These are phyloP conservation scores for Juglanconis oblonga DNA, from an alignment of 2,329 filamentous ascomycete genomes.

Conservation along the genomic window DNA sequence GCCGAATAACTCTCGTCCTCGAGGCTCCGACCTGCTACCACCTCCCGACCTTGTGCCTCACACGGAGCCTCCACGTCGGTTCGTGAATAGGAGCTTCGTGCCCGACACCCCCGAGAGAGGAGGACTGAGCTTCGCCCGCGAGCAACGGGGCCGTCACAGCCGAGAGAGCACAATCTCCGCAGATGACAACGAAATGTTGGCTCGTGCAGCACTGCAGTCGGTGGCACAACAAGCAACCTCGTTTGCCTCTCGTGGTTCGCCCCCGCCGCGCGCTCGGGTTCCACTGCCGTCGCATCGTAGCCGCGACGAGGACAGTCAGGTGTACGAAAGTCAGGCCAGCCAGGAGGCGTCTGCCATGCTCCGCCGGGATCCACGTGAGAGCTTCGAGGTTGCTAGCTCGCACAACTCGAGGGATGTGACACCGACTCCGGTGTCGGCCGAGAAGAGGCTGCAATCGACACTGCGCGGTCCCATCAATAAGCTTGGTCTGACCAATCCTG, in stretches of 20 bases:
- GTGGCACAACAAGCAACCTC: conserved; percentile 37
- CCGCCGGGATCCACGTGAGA: conserved; percentile 54
- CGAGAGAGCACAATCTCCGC: conserved; percentile 84
- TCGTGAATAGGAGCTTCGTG: conserved; percentile 34
- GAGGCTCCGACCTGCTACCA: conserved; percentile 54
- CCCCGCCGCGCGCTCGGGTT: conserved; percentile 9
- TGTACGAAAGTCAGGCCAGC: conserved; percentile 73
- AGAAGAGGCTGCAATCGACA: conserved; percentile 51
- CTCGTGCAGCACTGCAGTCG: conserved; percentile 50
- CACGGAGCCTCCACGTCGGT: conserved; percentile 52
- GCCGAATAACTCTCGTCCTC: conserved; percentile 52
- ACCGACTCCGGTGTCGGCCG: conserved; percentile 40
- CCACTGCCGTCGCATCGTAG: conserved; percentile 19
- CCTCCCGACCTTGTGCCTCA: conserved; percentile 61
- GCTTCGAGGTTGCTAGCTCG: conserved; percentile 48
- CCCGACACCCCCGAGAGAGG: conserved; percentile 41
- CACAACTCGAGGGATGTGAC: conserved; percentile 42
- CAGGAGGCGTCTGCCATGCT: conserved; percentile 74
- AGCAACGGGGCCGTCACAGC: conserved; percentile 59
- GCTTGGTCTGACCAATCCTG: conserved; percentile 29
- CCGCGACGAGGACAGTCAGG: conserved; percentile 51
- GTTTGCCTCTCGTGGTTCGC: conserved; percentile 24
- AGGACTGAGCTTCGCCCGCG: conserved; percentile 28
- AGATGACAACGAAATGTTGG: conserved; percentile 57
- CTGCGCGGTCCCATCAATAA: conserved; percentile 45